Base-by-base conservation (phyloP, 352 stramenopile species). In the Phytopythium chamaehyphon region DNA sequence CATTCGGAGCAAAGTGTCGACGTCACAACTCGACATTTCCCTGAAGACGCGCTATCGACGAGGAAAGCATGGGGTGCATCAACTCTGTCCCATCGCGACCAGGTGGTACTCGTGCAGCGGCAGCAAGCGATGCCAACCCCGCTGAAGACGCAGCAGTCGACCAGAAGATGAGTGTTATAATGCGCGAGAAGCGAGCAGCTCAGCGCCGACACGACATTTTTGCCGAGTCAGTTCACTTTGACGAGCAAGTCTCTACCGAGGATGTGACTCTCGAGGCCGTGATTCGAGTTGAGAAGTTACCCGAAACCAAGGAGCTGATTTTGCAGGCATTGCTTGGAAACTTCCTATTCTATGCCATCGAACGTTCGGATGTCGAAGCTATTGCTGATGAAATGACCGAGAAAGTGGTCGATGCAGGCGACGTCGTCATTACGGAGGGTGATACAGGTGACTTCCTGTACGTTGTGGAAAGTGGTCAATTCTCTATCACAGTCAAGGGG, bases 401-500 rank as follows among this genome's bases (percentile, higher is more conserved):
- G 36, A 86, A 82, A 47, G 45, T 45, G 16, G 55, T 71, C 11
- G 40, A 55, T 6, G 57, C 58, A 15, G 64, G 51, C 2, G 73
- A 86, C 39, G 59, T 78, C 12, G 57, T 88, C 57, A 88, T 88
- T 52, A 73, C 43, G 9, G 70, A 92, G 38, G 83, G 78, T 14
- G 73, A 88, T 37, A 51, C 54, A n/a, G 83, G 81, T 3, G 83
- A 93, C 54, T 93, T 73, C 61, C 86, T 92, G 42, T 92, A 93
- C 50, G 73, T 92, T 21, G 74, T 90, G 22, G 83, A 90, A 55
- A 72, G 55, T 6, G 93, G 93, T 18, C 71, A 82, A 12, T 95
- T 97, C 48, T 86, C 76, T 51, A 92, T 98, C 64, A 79, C 76
- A 16, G 85, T 97, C 3, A 74, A 92, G 31, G 86, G 78, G 16